Evolutionary conservation across 2,329 filamentous ascomycete genomes (phyloP).

Genomic region (Fusarium sp.): DNA sequence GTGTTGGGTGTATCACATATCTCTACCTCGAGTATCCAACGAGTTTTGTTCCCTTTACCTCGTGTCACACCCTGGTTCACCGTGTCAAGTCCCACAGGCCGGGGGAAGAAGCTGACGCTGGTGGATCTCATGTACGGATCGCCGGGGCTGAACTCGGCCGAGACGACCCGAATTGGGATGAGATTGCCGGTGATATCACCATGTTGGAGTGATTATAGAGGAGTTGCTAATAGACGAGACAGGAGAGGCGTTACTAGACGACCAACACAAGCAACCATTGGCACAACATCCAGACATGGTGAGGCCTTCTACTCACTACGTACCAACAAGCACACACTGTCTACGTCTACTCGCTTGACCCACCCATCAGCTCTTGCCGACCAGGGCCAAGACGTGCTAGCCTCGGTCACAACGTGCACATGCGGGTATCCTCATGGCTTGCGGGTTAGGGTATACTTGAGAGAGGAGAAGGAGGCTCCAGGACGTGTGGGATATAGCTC

Average conservation of each 20-base stretch:
- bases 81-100: conserved; percentile 11
- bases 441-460: neutral
- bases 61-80: conserved; percentile 16
- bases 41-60: conserved; percentile 27
- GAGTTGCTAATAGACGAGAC: neutral
- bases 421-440: conserved; percentile 32
- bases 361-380: conserved; percentile 22
- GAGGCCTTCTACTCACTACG: conserved; percentile 2
- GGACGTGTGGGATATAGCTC: conserved; percentile 19
- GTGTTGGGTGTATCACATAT: conserved; percentile 37
- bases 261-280: neutral
- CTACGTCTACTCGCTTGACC: conserved; percentile 7
- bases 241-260: neutral
- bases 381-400: conserved; percentile 16
- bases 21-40: conserved; percentile 34
- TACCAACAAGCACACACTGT: neutral
- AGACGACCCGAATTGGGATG: conserved; percentile 15
- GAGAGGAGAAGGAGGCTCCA: neutral
- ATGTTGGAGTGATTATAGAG: neutral
- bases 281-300: neutral
- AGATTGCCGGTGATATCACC: conserved; percentile 1
- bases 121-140: conserved; percentile 5
- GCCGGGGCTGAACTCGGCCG: conserved; percentile 13
- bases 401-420: conserved; percentile 26
- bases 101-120: conserved; percentile 3